A percentile compares a stretch with the other conserved stretches of the same genome.
These are phyloP conservation scores for Rhizopogon sp. DNA, from an alignment of 768 basidiomycete species.

Conservation along the genomic window DNA sequence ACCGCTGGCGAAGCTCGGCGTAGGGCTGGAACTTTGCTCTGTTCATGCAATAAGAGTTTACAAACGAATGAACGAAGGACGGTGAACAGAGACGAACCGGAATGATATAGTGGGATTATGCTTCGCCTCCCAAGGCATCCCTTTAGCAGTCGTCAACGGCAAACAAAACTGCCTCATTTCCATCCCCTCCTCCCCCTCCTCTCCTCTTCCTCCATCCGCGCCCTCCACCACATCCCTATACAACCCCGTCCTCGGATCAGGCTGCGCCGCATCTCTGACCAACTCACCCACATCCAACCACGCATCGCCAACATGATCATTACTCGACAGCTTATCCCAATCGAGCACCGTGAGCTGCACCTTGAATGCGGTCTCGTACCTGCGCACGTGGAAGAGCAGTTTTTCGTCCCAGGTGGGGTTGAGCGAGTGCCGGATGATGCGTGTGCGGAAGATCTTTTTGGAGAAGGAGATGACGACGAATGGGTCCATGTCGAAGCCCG, in stretches of 20 bases:
- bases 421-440: conserved; percentile 76
- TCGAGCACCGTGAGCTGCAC: conserved; percentile 84
- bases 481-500: conserved; percentile 95
- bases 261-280: conserved; percentile 60
- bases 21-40: conserved; percentile 97
- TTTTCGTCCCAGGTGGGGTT: conserved; percentile 96
- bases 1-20: conserved; percentile 80
- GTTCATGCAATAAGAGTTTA: not conserved
- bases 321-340: conserved; percentile 91
- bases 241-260: conserved; percentile 49
- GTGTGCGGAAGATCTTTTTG: conserved; percentile 94
- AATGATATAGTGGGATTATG: conserved; percentile 66
- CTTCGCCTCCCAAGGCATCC: conserved; percentile 66
- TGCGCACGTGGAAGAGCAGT: conserved; percentile 88
- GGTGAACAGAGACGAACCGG: conserved; percentile 36
- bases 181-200: conserved; percentile 39
- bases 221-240: conserved; percentile 23
- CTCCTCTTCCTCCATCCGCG: conserved; percentile 9
- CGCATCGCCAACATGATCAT: conserved; percentile 85
- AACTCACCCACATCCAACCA: conserved; percentile 69
- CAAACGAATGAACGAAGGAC: not conserved
- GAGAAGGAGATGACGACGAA: conserved; percentile 96
- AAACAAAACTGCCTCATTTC: conserved; percentile 72
- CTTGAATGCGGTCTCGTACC: conserved; percentile 76
- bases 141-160: conserved; percentile 54